phyloP scores from a whole-genome alignment of 2,329 filamentous ascomycete species.

The Penicillium sp. region DNA sequence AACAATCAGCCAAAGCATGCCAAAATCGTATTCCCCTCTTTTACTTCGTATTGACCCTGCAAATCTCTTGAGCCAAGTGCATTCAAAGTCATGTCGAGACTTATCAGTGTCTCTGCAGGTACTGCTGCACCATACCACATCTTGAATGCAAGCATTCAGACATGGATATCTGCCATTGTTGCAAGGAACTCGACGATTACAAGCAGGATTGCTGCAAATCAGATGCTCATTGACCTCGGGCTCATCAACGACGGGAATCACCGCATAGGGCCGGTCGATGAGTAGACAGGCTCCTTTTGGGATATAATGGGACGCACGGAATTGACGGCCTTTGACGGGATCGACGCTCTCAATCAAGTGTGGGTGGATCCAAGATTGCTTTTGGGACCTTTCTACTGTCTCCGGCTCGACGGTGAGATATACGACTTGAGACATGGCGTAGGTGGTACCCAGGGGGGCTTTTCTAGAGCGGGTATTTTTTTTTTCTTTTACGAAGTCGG shows the following conservation, averaged over 20 bases:
- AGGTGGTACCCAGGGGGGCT: not conserved
- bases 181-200: slow-evolving; percentile 20
- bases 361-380: slow-evolving; percentile 28
- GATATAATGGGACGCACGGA: slow-evolving; percentile 25
- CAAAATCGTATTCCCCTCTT: slow-evolving; percentile 33
- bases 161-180: slow-evolving; percentile 15
- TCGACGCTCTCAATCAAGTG: slow-evolving; percentile 27
- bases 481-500: not conserved
- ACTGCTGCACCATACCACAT: slow-evolving; percentile 30
- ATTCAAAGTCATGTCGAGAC: slow-evolving; percentile 30
- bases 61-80: slow-evolving; percentile 30
- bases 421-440: slow-evolving; percentile 21
- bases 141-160: slow-evolving; percentile 22
- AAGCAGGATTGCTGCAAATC: slow-evolving; percentile 31
- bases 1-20: slow-evolving; percentile 36
- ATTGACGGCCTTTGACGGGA: slow-evolving; percentile 32
- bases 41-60: slow-evolving; percentile 24
- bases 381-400: slow-evolving; percentile 12
- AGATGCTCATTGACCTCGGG: slow-evolving; percentile 22
- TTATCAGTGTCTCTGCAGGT: slow-evolving; percentile 23
- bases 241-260: slow-evolving; percentile 32
- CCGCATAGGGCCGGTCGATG: slow-evolving; percentile 30
- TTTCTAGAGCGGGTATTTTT: not conserved
- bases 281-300: slow-evolving; percentile 27
- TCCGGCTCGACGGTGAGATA: slow-evolving; percentile 11